Conservation (phyloP, 1,284 basidiomycete species). For the Ganoderma multipileum region DNA sequence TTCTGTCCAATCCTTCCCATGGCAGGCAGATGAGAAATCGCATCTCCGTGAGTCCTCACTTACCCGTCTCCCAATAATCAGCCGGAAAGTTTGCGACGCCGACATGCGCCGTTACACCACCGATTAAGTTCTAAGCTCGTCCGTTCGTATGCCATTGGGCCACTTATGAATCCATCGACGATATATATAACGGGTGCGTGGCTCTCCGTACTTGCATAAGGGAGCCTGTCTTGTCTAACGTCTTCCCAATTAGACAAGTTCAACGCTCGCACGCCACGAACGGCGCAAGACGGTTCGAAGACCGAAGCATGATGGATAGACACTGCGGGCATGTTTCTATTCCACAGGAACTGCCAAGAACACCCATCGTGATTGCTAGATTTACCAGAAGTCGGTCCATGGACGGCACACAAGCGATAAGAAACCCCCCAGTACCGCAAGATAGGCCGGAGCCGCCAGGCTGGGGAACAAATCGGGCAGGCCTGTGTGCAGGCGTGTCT, state of each 20-base stretch:
- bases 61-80: too few species aligned
- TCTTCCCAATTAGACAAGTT: not conserved
- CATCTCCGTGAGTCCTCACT: not conserved
- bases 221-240: not conserved
- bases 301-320: not conserved
- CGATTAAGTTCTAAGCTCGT: not conserved
- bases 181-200: not conserved
- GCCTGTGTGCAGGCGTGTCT: not conserved
- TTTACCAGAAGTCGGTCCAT: not conserved
- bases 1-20: not conserved
- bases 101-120: too few species aligned
- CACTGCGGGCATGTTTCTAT: not conserved
- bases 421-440: not conserved
- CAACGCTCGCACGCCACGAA: not conserved
- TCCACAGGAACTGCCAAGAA: not conserved
- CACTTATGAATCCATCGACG: not conserved
- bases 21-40: not conserved
- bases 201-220: not conserved
- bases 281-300: not conserved
- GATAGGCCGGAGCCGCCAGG: not conserved
- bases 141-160: not conserved
- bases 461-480: not conserved
- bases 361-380: not conserved
- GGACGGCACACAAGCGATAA: not conserved
- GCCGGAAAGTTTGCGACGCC: too few species aligned